Conservation (phyloP, 352 stramenopile genomes). For the Heterotrichella gracilis region DNA sequence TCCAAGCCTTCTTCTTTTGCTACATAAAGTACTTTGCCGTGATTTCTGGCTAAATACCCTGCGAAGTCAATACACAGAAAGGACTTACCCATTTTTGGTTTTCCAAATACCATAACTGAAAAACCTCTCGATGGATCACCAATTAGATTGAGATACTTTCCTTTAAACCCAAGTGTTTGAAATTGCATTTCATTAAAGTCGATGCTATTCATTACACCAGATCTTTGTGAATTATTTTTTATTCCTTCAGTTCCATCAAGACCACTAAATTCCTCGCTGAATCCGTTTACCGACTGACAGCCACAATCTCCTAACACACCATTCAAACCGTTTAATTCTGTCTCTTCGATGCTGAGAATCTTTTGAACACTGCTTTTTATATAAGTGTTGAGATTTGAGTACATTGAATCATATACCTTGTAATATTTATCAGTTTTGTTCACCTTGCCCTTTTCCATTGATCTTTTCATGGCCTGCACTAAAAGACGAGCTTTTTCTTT, state of each 20-base stretch:
- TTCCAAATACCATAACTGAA: not conserved
- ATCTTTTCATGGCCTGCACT: not conserved
- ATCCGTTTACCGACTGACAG: no score
- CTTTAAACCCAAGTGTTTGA: not conserved
- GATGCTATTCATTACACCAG: no score
- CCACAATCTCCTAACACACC: not conserved
- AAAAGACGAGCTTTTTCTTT: not conserved
- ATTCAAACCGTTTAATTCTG: not conserved
- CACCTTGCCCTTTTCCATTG: not conserved
- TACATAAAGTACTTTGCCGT: not conserved
- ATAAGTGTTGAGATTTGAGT: not conserved
- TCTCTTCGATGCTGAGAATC: not conserved
- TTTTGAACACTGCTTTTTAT: not conserved
- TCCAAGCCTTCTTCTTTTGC: not conserved
- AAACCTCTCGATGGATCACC: not conserved
- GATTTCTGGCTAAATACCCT: not conserved
- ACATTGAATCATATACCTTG: not conserved
- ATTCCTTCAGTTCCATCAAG: not conserved
- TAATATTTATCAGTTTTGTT: not conserved
- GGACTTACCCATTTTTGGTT: not conserved
- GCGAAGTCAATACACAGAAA: not conserved
- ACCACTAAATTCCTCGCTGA: no score
- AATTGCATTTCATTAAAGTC: conserved; percentile 8
- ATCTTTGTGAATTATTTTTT: no score
- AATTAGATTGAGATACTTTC: not conserved